These are phyloP conservation scores for Tinospora cordifolia DNA, from an alignment of 164 flowering plant species.

Conservation along the genomic window DNA sequence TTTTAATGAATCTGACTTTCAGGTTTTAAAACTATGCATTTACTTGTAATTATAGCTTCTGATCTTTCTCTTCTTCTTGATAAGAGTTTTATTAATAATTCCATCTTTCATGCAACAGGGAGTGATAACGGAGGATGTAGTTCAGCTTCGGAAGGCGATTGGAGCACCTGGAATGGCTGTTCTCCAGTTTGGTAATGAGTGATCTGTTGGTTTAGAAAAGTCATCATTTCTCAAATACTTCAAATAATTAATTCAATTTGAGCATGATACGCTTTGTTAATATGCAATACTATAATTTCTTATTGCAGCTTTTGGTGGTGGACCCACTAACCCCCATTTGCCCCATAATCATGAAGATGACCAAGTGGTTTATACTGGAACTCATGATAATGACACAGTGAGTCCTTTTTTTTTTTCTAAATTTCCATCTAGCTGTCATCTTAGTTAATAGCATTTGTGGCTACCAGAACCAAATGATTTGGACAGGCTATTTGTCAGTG, in stretches of 20 bases:
- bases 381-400: conserved; percentile 99
- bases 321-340: conserved; percentile 79
- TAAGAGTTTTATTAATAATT: not conserved
- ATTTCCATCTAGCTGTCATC: not conserved
- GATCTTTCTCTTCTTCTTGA: too few relatives aligned
- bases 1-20: too few relatives aligned
- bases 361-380: conserved; percentile 95
- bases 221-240: not conserved
- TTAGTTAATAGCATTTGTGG: not conserved
- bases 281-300: conserved; percentile 1
- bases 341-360: conserved; percentile 87
- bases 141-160: conserved; percentile 72
- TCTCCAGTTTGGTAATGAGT: conserved; percentile 82
- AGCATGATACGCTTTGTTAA: not conserved
- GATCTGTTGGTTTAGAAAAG: not conserved
- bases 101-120: conserved; percentile 40
- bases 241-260: conserved; percentile 3
- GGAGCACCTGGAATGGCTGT: conserved; percentile 99
- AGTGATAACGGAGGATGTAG: conserved; percentile 92
- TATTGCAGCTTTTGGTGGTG: conserved; percentile 75
- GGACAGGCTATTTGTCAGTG: not conserved
- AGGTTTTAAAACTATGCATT: too few relatives aligned
- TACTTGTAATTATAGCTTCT: too few relatives aligned
- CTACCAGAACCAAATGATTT: not conserved
- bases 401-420: not conserved